Evolutionary conservation across 2,329 filamentous ascomycete genomes (phyloP).

Genomic region (Amesomyces nigricolor): DNA sequence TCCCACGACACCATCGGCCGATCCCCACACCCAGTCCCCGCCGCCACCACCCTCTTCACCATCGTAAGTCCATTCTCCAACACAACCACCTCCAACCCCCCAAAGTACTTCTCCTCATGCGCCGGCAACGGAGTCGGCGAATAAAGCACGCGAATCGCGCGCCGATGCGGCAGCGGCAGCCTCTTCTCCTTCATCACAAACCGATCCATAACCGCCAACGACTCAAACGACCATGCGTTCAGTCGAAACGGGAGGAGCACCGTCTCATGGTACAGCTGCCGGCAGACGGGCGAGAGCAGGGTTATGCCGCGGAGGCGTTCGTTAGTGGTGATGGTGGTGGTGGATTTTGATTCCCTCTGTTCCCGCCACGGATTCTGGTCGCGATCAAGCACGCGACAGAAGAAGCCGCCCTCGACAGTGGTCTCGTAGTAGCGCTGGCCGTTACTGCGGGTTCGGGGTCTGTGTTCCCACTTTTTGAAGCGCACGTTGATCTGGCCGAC

Average conservation of each 20-base stretch:
- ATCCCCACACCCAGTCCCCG: background rate
- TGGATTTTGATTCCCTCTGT: slow-evolving; percentile 1
- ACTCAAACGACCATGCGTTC: slow-evolving; percentile 34
- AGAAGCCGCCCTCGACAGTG: slow-evolving; percentile 28
- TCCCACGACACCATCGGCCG: slow-evolving; percentile 10
- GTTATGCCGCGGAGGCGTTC: slow-evolving; percentile 24
- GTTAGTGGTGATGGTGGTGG: background rate
- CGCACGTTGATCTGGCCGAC: slow-evolving; percentile 33
- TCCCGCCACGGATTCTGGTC: slow-evolving; percentile 30
- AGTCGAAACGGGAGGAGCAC: slow-evolving; percentile 32
- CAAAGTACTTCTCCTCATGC: slow-evolving; percentile 28
- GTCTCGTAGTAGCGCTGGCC: slow-evolving; percentile 22
- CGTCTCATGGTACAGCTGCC: slow-evolving; percentile 36
- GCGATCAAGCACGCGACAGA: slow-evolving; percentile 27
- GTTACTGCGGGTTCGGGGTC: slow-evolving; percentile 16
- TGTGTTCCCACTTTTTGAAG: slow-evolving; percentile 28
- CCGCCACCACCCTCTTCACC: slow-evolving; percentile 14
- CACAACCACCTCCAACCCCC: slow-evolving; percentile 29
- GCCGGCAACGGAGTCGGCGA: slow-evolving; percentile 26
- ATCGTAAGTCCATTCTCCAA: slow-evolving; percentile 22
- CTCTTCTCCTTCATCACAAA: slow-evolving; percentile 31
- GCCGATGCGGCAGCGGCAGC: slow-evolving; percentile 29
- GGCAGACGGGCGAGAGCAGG: slow-evolving; percentile 32
- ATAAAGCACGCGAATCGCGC: slow-evolving; percentile 30
- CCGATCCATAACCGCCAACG: slow-evolving; percentile 31